Percentiles rank a stretch among this genome's conserved stretches.
Evolutionary conservation across 176 grass and related monocot genomes (phyloP).

Genomic region (Zizania latifolia): DNA sequence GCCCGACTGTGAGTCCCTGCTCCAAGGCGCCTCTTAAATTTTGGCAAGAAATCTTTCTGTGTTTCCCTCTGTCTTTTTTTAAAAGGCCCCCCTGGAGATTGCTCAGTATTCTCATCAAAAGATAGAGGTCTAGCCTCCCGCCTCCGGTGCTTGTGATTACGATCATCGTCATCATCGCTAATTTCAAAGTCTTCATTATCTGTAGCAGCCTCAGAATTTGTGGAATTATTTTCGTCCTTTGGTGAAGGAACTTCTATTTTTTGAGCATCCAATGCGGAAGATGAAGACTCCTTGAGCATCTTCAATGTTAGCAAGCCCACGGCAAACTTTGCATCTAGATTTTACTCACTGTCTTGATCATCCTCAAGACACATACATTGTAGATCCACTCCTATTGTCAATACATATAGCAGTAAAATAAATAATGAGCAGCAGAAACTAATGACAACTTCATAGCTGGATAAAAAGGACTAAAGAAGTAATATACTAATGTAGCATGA

Average conservation of each 20-base stretch:
- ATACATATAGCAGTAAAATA: not conserved
- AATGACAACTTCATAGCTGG: not conserved
- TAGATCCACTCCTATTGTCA: constrained; percentile 13
- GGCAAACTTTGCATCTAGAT: constrained; percentile 25
- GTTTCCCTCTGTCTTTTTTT: constrained; percentile 50
- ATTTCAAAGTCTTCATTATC: constrained; percentile 63
- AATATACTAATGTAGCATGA: not conserved
- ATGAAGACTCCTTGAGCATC: constrained; percentile 43
- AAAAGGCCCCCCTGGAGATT: constrained; percentile 30
- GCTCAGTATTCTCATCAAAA: constrained; percentile 48
- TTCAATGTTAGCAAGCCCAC: constrained; percentile 30
- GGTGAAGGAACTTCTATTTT: constrained; percentile 45
- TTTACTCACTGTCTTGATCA: constrained; percentile 17
- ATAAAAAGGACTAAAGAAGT: not conserved
- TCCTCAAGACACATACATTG: constrained; percentile 4
- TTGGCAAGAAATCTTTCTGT: constrained; percentile 49
- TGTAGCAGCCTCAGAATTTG: constrained; percentile 56
- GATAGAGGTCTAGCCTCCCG: constrained; percentile 56
- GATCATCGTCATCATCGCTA: constrained; percentile 85
- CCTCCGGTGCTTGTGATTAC: constrained; percentile 90
- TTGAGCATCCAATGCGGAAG: constrained; percentile 33
- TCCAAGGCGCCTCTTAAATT: constrained; percentile 55
- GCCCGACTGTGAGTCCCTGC: constrained; percentile 25
- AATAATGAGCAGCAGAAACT: not conserved
- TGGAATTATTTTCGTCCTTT: constrained; percentile 65